phyloP scores from a whole-genome alignment of 2,329 filamentous ascomycete genomes.

The Pseudophaeomoniella oleicola region DNA sequence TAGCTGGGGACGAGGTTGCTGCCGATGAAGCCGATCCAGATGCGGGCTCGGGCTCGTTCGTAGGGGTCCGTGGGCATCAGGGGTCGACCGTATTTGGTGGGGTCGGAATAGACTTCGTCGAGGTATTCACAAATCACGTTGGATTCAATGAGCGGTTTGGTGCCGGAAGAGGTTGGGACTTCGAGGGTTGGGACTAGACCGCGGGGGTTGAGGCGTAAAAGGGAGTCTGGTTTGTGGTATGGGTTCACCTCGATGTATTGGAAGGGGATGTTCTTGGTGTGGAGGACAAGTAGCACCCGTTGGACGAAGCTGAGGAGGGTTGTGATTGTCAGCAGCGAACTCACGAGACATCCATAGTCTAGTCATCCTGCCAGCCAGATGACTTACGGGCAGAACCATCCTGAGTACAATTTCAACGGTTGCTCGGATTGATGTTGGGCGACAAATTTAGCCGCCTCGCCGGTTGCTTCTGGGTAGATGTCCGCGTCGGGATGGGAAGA shows the following conservation, averaged over 20 bases:
- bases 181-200: conserved; percentile 60
- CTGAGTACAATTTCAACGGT: conserved; percentile 49
- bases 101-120: conserved; percentile 51
- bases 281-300: conserved; percentile 56
- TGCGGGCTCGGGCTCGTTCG: conserved; percentile 46
- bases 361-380: background rate
- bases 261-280: conserved; percentile 59
- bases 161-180: conserved; percentile 9
- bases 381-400: conserved; percentile 53
- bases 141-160: conserved; percentile 57
- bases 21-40: conserved; percentile 63
- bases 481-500: conserved; percentile 23
- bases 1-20: conserved; percentile 54
- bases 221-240: conserved; percentile 54
- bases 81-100: conserved; percentile 24
- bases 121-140: conserved; percentile 61
- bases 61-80: conserved; percentile 50
- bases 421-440: conserved; percentile 17
- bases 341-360: conserved; percentile 5
- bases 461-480: conserved; percentile 28
- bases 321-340: conserved; percentile 3
- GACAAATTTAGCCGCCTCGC: conserved; percentile 21
- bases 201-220: conserved; percentile 58
- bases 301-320: conserved; percentile 36
- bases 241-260: conserved; percentile 69